Percentiles rank a stretch among this genome's conserved stretches.
Evolutionary conservation across 306 rosid genomes (phyloP).

Genomic region (Prunus salicina): DNA sequence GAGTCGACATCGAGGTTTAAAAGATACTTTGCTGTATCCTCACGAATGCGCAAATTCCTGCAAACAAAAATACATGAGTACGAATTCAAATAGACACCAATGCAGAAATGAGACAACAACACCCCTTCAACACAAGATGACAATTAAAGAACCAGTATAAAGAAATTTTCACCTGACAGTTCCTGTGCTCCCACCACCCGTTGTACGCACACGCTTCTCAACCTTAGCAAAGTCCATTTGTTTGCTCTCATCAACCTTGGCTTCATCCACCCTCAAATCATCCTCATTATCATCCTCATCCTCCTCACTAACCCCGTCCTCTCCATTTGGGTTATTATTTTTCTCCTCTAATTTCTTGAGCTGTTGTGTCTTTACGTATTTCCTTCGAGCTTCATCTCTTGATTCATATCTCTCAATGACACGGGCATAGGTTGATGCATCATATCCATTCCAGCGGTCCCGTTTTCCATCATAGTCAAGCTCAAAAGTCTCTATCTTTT

Average conservation of each 20-base stretch:
- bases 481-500: conserved; percentile 66
- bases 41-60: conserved; percentile 59
- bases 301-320: conserved; percentile 24
- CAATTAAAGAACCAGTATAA: background rate
- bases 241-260: conserved; percentile 74
- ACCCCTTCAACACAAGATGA: too few relatives aligned
- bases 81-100: background rate
- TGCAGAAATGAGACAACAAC: background rate
- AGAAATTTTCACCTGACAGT: conserved; percentile 53
- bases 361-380: conserved; percentile 54
- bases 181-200: conserved; percentile 75
- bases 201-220: conserved; percentile 71
- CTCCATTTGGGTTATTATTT: conserved; percentile 42
- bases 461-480: conserved; percentile 71
- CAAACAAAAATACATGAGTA: conserved; percentile 3
- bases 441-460: conserved; percentile 78
- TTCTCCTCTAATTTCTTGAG: conserved; percentile 53
- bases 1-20: conserved; percentile 64
- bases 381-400: conserved; percentile 59
- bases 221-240: conserved; percentile 79
- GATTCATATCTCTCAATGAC: conserved; percentile 61
- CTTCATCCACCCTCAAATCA: conserved; percentile 59
- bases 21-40: conserved; percentile 66
- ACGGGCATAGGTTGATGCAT: conserved; percentile 48
- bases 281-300: conserved; percentile 63